Conservation (phyloP, 2,329 filamentous ascomycete species). For the Aspergillus arachidicola region DNA sequence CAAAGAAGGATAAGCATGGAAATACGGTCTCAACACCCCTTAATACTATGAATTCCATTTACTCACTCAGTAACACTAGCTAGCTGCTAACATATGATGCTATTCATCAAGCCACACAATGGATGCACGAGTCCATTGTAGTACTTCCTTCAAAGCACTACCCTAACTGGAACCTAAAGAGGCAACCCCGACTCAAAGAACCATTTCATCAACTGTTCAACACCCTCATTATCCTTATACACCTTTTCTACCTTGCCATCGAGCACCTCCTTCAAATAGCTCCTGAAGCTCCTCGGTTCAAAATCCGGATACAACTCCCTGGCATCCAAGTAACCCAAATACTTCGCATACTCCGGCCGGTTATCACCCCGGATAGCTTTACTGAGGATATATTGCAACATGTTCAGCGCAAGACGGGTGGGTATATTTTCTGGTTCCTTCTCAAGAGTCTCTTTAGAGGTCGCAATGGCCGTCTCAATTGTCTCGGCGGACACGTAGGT, state of each 20-base stretch:
- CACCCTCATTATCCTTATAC: not conserved
- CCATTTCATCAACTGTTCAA: not conserved
- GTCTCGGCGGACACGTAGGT: not conserved
- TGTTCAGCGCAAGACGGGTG: not conserved
- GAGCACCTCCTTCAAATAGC: constrained; percentile 38
- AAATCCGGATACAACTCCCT: constrained; percentile 55
- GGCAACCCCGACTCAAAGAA: not conserved
- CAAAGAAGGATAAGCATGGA: no score
- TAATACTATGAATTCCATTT: no score
- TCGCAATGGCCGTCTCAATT: not conserved
- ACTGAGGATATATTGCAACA: constrained; percentile 41
- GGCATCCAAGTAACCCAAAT: constrained; percentile 53
- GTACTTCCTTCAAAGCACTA: not conserved
- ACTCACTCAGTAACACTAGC: no score
- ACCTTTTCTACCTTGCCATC: constrained; percentile 30
- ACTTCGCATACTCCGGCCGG: constrained; percentile 49
- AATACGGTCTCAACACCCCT: accelerated
- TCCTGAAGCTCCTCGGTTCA: constrained; percentile 34
- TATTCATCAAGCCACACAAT: no score
- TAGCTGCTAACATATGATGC: no score
- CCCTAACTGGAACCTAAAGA: not conserved
- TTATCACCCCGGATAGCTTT: constrained; percentile 52
- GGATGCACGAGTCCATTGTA: no score
- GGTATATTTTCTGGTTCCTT: not conserved
- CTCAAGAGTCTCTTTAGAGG: not conserved